Conservation (phyloP, 2,329 filamentous ascomycete genomes). For the Diaporthe velutina region DNA sequence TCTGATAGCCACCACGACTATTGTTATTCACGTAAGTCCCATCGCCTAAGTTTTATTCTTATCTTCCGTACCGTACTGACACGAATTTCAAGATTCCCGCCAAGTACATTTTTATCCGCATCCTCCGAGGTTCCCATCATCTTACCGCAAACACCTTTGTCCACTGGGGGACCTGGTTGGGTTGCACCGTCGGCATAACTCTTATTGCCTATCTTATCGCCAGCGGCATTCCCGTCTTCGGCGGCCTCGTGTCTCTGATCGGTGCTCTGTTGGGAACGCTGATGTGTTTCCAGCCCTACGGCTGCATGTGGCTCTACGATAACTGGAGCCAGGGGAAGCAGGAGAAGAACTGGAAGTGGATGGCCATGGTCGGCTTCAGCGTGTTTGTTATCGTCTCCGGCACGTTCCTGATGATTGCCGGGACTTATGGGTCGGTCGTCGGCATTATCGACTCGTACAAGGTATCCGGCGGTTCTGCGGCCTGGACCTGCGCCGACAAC, state of each 20-base stretch:
- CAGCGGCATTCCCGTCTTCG: constrained; percentile 13
- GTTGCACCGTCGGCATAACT: constrained; percentile 41
- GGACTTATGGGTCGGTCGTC: constrained; percentile 9
- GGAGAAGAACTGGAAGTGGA: neutral
- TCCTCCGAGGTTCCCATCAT: constrained; percentile 53
- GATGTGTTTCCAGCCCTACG: constrained; percentile 13
- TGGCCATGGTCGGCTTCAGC: neutral
- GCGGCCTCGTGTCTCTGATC: constrained; percentile 7
- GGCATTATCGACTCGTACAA: constrained; percentile 13
- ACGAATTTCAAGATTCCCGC: constrained; percentile 41
- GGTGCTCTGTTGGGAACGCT: neutral
- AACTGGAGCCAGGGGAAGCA: constrained; percentile 6
- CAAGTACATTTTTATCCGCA: constrained; percentile 56
- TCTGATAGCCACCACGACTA: constrained; percentile 37
- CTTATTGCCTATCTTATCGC: constrained; percentile 49
- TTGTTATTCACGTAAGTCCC: constrained; percentile 47
- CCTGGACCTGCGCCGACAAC: constrained; percentile 20
- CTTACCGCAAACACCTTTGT: constrained; percentile 50
- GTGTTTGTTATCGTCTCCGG: neutral
- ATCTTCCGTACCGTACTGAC: too few relatives aligned
- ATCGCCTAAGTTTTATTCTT: too few relatives aligned
- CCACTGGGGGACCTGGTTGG: constrained; percentile 54
- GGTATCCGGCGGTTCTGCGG: constrained; percentile 1
- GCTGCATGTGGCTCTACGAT: constrained; percentile 15
- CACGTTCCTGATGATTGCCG: constrained; percentile 17